Evolutionary conservation across 805 yeast genomes (phyloP).

Genomic region (Wickerhamiella sorbophila): DNA sequence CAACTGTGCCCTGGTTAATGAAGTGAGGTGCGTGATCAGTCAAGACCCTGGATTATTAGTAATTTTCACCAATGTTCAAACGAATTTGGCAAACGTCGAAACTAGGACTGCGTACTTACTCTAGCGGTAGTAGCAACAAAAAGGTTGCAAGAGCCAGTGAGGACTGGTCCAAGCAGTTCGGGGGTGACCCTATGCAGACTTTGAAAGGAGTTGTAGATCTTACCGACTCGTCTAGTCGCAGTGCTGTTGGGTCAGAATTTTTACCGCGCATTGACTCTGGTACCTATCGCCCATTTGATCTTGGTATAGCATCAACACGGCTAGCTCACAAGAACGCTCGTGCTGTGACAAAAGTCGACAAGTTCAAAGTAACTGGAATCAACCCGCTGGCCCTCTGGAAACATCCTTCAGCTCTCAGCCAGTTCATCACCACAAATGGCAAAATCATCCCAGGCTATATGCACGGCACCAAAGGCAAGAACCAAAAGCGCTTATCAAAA

Average conservation of each 20-base stretch:
- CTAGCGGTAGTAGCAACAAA: constrained; percentile 4
- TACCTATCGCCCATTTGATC: constrained; percentile 1
- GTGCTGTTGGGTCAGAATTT: background rate
- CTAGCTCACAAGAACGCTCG: background rate
- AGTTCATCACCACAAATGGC: constrained; percentile 57
- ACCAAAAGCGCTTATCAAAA: constrained; percentile 57
- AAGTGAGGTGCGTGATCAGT: too few relatives aligned
- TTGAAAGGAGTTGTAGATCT: background rate
- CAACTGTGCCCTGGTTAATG: too few relatives aligned
- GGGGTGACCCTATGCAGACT: background rate
- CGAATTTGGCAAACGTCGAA: background rate
- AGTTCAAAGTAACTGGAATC: constrained; percentile 13
- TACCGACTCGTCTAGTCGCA: background rate
- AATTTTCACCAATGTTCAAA: background rate
- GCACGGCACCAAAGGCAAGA: constrained; percentile 49
- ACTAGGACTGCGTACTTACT: background rate
- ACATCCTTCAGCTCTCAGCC: constrained; percentile 54
- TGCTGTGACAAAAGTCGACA: constrained; percentile 7
- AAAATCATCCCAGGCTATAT: constrained; percentile 58
- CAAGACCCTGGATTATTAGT: too few relatives aligned
- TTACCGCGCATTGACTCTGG: background rate
- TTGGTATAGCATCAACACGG: background rate
- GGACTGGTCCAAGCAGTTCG: background rate
- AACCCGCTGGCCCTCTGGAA: constrained; percentile 60
- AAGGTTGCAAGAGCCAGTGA: background rate